These are phyloP conservation scores for Artemisia tridentata DNA, from an alignment of 129 eudicot genomes.

Conservation along the genomic window DNA sequence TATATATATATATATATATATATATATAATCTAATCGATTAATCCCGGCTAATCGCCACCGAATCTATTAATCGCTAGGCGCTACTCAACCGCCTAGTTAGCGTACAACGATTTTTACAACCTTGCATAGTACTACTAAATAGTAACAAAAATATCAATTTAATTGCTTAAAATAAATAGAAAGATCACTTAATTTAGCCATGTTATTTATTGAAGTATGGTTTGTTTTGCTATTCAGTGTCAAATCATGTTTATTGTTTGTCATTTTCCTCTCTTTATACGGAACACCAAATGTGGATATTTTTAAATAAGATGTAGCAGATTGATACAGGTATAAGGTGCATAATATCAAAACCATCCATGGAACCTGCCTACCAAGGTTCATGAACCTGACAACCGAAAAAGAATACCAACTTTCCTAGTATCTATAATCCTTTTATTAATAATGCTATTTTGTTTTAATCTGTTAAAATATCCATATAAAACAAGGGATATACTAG, in stretches of 20 bases:
- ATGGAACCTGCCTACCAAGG: slow-evolving; percentile 40
- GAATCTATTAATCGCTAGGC: too few species aligned
- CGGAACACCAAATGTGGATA: slow-evolving; percentile 16
- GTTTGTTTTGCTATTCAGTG: slow-evolving; percentile 5
- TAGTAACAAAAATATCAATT: too few species aligned
- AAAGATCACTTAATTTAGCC: too few species aligned
- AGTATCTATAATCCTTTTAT: not conserved
- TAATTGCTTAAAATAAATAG: too few species aligned
- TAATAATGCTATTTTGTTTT: not conserved
- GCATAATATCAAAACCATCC: slow-evolving; percentile 22
- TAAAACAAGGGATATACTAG: too few species aligned
- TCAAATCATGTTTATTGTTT: slow-evolving; percentile 16
- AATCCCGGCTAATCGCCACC: too few species aligned
- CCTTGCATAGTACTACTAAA: too few species aligned
- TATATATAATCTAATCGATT: too few species aligned
- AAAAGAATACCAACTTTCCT: slow-evolving; percentile 9
- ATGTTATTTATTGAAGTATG: not conserved
- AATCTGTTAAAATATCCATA: not conserved
- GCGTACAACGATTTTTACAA: too few species aligned
- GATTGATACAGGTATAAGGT: slow-evolving; percentile 14
- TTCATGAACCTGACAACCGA: slow-evolving; percentile 47
- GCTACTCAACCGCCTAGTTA: too few species aligned
- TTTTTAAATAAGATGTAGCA: slow-evolving; percentile 19
- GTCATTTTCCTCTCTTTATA: slow-evolving; percentile 21
- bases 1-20: too few species aligned